Percentiles rank a stretch among this genome's conserved stretches.
These are phyloP conservation scores for Chlorella sorokiniana DNA, from an alignment of 139 green algal species.

Conservation along the genomic window DNA sequence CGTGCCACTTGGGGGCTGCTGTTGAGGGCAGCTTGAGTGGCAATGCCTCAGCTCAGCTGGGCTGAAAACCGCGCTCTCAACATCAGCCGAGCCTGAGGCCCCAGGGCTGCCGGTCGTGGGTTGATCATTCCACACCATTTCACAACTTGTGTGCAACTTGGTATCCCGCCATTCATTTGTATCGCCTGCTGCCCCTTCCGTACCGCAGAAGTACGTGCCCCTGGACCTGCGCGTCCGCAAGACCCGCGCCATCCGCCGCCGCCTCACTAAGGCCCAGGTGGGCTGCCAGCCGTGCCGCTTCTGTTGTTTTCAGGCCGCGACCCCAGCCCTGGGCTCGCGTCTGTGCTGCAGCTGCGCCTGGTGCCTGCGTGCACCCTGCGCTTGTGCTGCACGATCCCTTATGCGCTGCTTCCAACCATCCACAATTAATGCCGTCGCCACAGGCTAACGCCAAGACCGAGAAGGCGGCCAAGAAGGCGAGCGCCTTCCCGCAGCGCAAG, in stretches of 20 bases:
- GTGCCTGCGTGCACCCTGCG: too few species aligned
- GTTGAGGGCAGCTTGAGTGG: too few species aligned
- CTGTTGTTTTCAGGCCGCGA: neutral
- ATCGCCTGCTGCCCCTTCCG: neutral
- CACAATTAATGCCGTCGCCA: too few species aligned
- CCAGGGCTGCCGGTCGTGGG: too few species aligned
- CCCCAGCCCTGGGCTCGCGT: neutral
- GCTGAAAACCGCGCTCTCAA: too few species aligned
- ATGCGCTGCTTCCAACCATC: too few species aligned
- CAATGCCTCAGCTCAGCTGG: too few species aligned
- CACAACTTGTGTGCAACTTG: neutral
- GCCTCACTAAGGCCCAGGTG: slow-evolving; percentile 89
- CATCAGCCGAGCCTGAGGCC: too few species aligned
- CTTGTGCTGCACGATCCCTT: too few species aligned
- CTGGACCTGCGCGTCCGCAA: slow-evolving; percentile 97
- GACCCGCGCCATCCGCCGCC: slow-evolving; percentile 93
- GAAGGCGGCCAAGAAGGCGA: slow-evolving; percentile 83
- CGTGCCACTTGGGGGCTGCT: too few species aligned
- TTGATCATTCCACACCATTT: neutral
- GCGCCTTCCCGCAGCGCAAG: slow-evolving; percentile 91
- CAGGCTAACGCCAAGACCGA: slow-evolving; percentile 79
- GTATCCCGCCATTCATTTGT: too few species aligned
- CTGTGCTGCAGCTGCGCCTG: neutral
- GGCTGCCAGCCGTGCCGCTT: neutral
- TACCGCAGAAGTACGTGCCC: slow-evolving; percentile 84